phyloP scores from a whole-genome alignment of 208 protist species.

The Lotmaria passim region DNA sequence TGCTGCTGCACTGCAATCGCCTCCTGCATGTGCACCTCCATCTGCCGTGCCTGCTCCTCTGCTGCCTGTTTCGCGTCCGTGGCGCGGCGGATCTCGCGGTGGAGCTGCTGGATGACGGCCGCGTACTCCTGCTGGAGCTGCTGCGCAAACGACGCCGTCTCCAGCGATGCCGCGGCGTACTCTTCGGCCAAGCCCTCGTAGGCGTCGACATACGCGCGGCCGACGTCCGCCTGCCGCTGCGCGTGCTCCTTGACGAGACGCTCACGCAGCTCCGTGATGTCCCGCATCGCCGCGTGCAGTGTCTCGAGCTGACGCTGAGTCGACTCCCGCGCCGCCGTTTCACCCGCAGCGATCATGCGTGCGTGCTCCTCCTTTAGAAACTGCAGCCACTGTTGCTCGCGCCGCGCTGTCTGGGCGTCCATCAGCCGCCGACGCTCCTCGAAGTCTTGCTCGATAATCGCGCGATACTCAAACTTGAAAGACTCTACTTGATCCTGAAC shows the following conservation, averaged over 20 bases:
- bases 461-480: conserved; percentile 55
- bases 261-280: conserved; percentile 56
- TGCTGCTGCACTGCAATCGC: conserved; percentile 23
- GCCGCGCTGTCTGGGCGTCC: conserved; percentile 40
- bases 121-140: conserved; percentile 45
- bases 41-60: conserved; percentile 20
- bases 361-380: conserved; percentile 40
- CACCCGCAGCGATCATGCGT: conserved; percentile 21
- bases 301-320: conserved; percentile 44
- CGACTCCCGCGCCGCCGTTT: conserved; percentile 17
- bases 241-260: conserved; percentile 45
- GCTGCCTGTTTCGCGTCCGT: conserved; percentile 34
- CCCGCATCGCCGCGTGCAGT: conserved; percentile 56
- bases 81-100: conserved; percentile 29
- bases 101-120: conserved; percentile 27
- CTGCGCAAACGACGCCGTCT: conserved; percentile 34
- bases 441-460: conserved; percentile 54
- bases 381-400: conserved; percentile 35
- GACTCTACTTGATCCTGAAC: conserved; percentile 50
- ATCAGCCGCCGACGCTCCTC: conserved; percentile 32
- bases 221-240: conserved; percentile 41
- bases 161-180: conserved; percentile 29
- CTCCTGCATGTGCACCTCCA: neutral
- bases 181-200: conserved; percentile 37
- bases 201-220: conserved; percentile 36